phyloP scores from a whole-genome alignment of 208 protist species.

The Crithidia bombi region DNA sequence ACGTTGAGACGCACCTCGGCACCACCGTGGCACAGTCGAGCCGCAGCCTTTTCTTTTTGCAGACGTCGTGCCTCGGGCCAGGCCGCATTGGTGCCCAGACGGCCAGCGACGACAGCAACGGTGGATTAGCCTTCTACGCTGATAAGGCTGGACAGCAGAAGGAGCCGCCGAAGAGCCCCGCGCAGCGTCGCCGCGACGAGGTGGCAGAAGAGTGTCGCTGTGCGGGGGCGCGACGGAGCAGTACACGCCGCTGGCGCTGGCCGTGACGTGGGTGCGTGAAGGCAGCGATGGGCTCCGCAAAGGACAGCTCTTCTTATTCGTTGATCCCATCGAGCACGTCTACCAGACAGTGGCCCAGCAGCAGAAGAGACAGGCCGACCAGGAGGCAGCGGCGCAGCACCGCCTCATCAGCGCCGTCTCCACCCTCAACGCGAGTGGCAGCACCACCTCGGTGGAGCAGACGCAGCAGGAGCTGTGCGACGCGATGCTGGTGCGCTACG shows the following conservation, averaged over 20 bases:
- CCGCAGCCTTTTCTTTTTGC: slow-evolving; percentile 69
- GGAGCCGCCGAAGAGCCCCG: slow-evolving; percentile 18
- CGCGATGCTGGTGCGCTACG: slow-evolving; percentile 41
- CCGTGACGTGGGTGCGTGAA: slow-evolving; percentile 64
- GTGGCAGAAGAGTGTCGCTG: slow-evolving; percentile 28
- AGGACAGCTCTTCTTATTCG: slow-evolving; percentile 75
- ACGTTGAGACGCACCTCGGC: slow-evolving; percentile 42
- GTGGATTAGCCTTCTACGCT: slow-evolving; percentile 70
- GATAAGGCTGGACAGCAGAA: slow-evolving; percentile 54
- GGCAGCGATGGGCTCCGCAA: slow-evolving; percentile 29
- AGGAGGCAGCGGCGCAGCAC: slow-evolving; percentile 21
- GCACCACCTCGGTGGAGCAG: slow-evolving; percentile 37
- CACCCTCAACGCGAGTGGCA: not conserved
- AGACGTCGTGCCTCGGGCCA: slow-evolving; percentile 56
- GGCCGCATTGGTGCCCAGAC: slow-evolving; percentile 44
- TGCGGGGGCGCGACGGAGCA: slow-evolving; percentile 55
- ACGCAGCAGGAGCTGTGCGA: slow-evolving; percentile 58
- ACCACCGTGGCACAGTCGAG: slow-evolving; percentile 26
- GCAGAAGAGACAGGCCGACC: slow-evolving; percentile 27
- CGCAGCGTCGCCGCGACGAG: slow-evolving; percentile 37
- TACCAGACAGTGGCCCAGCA: slow-evolving; percentile 32
- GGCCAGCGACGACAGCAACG: slow-evolving; percentile 12
- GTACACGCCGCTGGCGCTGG: slow-evolving; percentile 72
- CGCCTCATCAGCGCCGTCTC: not conserved
- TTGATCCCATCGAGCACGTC: slow-evolving; percentile 69